A percentile compares a stretch with the other conserved stretches of the same genome.
Conservation (phyloP, 176 grass and related monocot species). For the Carex myosuroides region DNA sequence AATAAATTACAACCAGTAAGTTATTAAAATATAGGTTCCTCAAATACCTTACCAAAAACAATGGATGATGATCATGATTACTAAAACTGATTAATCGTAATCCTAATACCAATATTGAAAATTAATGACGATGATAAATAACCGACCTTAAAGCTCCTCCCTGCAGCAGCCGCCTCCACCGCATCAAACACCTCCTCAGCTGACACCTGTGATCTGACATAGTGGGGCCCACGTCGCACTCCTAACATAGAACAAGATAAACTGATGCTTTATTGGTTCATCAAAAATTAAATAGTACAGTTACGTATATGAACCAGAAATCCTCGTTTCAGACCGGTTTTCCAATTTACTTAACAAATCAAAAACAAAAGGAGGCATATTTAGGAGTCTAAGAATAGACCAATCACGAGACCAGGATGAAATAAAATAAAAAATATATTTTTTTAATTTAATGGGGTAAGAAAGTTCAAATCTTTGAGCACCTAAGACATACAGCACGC, state of each 20-base stretch:
- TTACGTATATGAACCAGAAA: background rate
- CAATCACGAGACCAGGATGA: background rate
- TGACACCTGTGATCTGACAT: slow-evolving; percentile 34
- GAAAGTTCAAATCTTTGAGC: background rate
- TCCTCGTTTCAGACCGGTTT: background rate
- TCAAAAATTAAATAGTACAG: background rate
- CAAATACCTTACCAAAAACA: background rate
- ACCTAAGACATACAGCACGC: background rate
- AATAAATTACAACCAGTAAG: background rate
- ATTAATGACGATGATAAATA: background rate
- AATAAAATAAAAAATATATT: background rate
- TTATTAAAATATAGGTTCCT: background rate
- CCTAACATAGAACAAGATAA: background rate
- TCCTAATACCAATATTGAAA: background rate
- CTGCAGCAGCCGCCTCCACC: slow-evolving; percentile 25
- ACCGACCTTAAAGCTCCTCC: slow-evolving; percentile 23
- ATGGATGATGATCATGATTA: background rate
- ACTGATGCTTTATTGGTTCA: background rate
- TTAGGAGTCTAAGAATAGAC: background rate
- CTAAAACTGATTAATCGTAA: background rate
- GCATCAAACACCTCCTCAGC: slow-evolving; percentile 39
- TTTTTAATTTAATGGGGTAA: background rate
- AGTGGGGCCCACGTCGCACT: background rate
- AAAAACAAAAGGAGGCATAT: background rate
- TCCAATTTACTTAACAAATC: background rate